A percentile compares a stretch with the other conserved stretches of the same genome.
Evolutionary conservation across 495 filamentous ascomycete genomes (phyloP).

Genomic region (Daldinia vernicosa): DNA sequence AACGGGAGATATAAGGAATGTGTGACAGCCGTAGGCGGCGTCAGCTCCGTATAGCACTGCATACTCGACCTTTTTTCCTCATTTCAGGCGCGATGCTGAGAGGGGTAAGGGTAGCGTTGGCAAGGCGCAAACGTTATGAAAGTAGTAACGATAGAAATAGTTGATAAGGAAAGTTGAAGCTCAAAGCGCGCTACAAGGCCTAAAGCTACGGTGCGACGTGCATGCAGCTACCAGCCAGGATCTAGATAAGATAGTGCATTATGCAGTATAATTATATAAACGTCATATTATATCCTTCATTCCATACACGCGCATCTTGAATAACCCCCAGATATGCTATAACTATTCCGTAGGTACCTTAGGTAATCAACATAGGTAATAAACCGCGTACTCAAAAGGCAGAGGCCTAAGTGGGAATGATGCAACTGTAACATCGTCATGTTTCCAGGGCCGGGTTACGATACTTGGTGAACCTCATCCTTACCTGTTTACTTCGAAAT

Average conservation of each 20-base stretch:
- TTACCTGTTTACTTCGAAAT: background rate
- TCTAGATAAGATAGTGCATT: slow-evolving; percentile 37
- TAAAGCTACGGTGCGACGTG: background rate
- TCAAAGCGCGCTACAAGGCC: slow-evolving; percentile 11
- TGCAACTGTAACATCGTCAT: background rate
- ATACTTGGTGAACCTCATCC: background rate
- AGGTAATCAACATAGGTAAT: background rate
- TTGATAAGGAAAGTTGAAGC: slow-evolving; percentile 13
- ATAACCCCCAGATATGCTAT: background rate
- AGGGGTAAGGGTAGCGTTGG: background rate
- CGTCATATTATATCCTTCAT: background rate
- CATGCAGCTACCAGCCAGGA: slow-evolving; percentile 1
- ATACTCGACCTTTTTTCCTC: slow-evolving; percentile 47
- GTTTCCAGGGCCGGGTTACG: background rate
- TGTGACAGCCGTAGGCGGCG: slow-evolving; percentile 90
- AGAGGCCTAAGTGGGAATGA: background rate
- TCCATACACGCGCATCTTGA: background rate
- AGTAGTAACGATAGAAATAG: background rate
- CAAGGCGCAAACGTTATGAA: slow-evolving; percentile 3
- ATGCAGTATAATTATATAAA: background rate
- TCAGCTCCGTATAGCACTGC: slow-evolving; percentile 87
- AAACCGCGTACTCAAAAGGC: background rate
- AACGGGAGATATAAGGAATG: slow-evolving; percentile 86
- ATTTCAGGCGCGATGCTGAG: slow-evolving; percentile 34
- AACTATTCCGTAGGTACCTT: no score